phyloP scores from a whole-genome alignment of 441 rosid genomes.

The Erodium trifolium region DNA sequence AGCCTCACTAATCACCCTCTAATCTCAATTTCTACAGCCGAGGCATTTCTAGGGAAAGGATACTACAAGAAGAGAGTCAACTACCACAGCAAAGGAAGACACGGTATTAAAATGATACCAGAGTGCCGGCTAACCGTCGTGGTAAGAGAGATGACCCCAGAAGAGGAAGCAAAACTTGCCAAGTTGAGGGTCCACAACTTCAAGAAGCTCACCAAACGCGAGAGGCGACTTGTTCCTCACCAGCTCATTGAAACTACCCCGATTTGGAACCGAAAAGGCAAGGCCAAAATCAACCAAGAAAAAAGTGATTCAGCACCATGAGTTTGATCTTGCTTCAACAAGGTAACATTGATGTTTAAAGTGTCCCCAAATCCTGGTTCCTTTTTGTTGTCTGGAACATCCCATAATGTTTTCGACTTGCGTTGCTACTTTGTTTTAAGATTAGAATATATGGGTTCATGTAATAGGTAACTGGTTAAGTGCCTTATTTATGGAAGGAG shows the following conservation, averaged over 20 bases:
- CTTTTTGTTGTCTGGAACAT: no score
- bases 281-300: constrained; percentile 17
- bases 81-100: constrained; percentile 55
- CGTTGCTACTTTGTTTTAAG: no score
- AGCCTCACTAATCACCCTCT: no score
- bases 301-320: constrained; percentile 23
- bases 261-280: constrained; percentile 70
- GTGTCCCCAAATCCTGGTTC: no score
- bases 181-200: constrained; percentile 64
- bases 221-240: constrained; percentile 59
- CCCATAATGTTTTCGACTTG: no score
- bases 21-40: constrained; percentile 37
- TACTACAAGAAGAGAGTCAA: constrained; percentile 50
- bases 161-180: constrained; percentile 86
- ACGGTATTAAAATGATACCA: constrained; percentile 51
- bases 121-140: constrained; percentile 73
- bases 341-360: no score
- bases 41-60: constrained; percentile 94
- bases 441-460: no score
- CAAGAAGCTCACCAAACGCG: constrained; percentile 54
- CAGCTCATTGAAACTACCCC: constrained; percentile 79
- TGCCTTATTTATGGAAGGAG: no score
- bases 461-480: no score
- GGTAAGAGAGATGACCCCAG: constrained; percentile 66
- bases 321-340: not conserved